Conservation (phyloP, 176 grass and related monocot genomes). For the Cenchrus fungigraminus region DNA sequence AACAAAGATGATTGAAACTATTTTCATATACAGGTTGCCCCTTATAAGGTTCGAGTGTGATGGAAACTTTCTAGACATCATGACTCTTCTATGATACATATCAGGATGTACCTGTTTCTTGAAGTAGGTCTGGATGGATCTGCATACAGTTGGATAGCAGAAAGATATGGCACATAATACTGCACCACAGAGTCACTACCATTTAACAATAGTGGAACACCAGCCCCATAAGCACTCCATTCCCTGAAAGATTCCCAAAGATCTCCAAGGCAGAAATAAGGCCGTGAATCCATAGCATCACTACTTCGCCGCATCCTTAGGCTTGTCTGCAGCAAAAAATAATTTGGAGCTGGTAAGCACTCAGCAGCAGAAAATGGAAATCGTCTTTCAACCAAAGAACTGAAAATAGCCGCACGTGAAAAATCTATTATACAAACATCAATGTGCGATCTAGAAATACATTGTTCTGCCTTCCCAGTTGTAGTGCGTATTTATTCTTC, state of each 20-base stretch:
- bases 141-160: conserved; percentile 79
- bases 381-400: neutral
- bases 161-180: conserved; percentile 97
- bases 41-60: neutral
- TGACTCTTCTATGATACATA: neutral
- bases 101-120: conserved; percentile 60
- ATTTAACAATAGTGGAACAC: conserved; percentile 90
- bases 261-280: conserved; percentile 82
- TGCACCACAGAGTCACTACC: conserved; percentile 77
- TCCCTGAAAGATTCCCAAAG: conserved; percentile 96
- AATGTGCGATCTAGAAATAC: neutral
- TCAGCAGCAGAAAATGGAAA: neutral
- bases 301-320: conserved; percentile 57
- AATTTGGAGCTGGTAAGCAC: neutral
- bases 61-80: neutral
- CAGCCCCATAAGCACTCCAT: conserved; percentile 96
- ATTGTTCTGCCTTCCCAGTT: neutral
- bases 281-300: conserved; percentile 42
- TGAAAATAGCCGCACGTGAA: neutral
- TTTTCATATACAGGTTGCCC: neutral
- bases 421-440: conserved; percentile 29
- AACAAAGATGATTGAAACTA: neutral
- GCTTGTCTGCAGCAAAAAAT: conserved; percentile 49
- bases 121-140: conserved; percentile 57
- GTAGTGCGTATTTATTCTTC: neutral